Conservation (phyloP, 768 basidiomycete genomes). For the Collybiopsis confluens region DNA sequence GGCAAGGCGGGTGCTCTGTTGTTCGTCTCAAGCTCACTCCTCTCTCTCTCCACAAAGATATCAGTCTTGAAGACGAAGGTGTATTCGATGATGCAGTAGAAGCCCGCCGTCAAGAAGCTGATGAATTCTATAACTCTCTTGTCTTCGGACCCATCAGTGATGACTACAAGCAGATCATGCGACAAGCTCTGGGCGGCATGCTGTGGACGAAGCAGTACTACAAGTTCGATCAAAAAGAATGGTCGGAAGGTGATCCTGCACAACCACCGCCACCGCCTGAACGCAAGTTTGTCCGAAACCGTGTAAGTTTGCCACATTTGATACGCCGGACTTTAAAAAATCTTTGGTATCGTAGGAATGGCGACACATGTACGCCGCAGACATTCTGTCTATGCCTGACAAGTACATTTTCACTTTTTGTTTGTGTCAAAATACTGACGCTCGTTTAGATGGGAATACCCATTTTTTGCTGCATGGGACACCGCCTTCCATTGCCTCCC, state of each 20-base stretch:
- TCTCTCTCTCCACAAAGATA: constrained; percentile 64
- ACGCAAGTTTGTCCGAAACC: constrained; percentile 80
- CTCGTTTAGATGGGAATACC: constrained; percentile 85
- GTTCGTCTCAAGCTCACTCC: constrained; percentile 92
- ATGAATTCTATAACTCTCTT: constrained; percentile 89
- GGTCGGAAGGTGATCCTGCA: constrained; percentile 93
- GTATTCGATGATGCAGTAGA: constrained; percentile 87
- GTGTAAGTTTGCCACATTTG: constrained; percentile 37
- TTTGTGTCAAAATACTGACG: constrained; percentile 3
- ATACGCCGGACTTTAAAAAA: constrained; percentile 2
- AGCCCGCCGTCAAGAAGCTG: constrained; percentile 87
- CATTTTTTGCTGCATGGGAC: constrained; percentile 98
- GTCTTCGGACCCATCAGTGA: constrained; percentile 83
- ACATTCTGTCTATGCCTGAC: constrained; percentile 98
- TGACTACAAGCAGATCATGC: constrained; percentile 92
- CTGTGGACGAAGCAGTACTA: constrained; percentile 99
- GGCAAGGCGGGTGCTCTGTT: constrained; percentile 89
- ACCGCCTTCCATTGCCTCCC: constrained; percentile 99
- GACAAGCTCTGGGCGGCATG: constrained; percentile 96
- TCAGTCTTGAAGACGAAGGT: constrained; percentile 81
- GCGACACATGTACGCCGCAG: constrained; percentile 93
- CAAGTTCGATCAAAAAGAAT: constrained; percentile 92
- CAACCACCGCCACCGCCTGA: constrained; percentile 93
- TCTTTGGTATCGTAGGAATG: constrained; percentile 58
- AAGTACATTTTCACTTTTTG: constrained; percentile 54